Percentiles rank a stretch among this genome's conserved stretches.
These are phyloP conservation scores for Toxoplasma gondii DNA, from an alignment of 169 alveolate species.

Conservation along the genomic window DNA sequence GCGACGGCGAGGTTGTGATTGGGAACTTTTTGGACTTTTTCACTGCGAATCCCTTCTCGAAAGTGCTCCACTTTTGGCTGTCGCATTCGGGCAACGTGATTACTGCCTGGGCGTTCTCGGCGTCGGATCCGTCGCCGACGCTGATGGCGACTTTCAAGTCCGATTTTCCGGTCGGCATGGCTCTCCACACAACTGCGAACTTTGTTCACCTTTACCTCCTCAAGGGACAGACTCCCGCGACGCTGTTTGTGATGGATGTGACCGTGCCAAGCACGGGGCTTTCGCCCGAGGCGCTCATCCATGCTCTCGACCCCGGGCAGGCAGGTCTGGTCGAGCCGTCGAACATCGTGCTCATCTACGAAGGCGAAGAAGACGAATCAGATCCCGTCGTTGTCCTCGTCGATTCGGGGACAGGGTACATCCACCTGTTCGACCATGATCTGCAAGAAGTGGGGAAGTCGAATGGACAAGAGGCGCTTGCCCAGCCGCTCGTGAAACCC, in stretches of 20 bases:
- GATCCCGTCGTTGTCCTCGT: background rate
- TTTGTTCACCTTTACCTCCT: background rate
- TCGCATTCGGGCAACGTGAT: background rate
- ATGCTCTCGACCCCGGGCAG: background rate
- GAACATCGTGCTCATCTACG: background rate
- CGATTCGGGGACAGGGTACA: background rate
- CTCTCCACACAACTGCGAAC: background rate
- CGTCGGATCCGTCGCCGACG: conserved; percentile 12
- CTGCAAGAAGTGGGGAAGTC: background rate
- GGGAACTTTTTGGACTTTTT: background rate
- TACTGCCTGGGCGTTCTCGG: conserved; percentile 8
- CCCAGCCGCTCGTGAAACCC: conserved; percentile 29
- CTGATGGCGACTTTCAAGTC: background rate
- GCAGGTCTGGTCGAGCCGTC: background rate
- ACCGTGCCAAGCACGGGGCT: background rate
- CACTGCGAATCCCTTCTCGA: conserved; percentile 23
- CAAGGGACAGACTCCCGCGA: background rate
- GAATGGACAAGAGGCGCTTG: background rate
- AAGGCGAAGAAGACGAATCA: background rate
- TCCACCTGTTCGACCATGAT: background rate
- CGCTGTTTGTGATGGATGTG: conserved; percentile 18
- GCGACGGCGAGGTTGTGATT: background rate
- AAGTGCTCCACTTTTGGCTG: conserved; percentile 48
- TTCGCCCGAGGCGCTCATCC: background rate
- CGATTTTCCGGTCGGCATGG: background rate